These are phyloP conservation scores for Paecilomyces sp. DNA, from an alignment of 2,329 filamentous ascomycete species.

Conservation along the genomic window DNA sequence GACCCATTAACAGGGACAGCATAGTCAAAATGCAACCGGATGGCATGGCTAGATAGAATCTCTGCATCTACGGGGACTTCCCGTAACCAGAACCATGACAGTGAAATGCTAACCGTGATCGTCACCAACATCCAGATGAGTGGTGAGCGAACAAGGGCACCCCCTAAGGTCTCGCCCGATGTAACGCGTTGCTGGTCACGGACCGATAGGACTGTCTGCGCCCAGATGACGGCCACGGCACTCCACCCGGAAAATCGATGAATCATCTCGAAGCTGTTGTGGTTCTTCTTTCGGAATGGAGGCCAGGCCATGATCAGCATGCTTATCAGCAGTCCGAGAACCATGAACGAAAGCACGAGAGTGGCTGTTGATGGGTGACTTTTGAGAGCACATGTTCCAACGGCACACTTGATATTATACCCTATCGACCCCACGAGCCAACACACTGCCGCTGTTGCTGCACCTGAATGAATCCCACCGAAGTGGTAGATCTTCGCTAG, in stretches of 20 bases:
- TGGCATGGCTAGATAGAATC: conserved; percentile 14
- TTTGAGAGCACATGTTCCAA: conserved; percentile 7
- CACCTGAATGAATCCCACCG: conserved; percentile 33
- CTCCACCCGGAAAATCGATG: conserved; percentile 32
- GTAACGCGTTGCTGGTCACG: conserved; percentile 3
- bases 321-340: not conserved
- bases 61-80: conserved; percentile 13
- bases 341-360: not conserved
- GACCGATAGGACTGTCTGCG: not conserved
- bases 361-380: not conserved
- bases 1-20: conserved; percentile 10
- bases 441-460: conserved; percentile 26
- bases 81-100: conserved; percentile 13
- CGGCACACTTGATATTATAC: conserved; percentile 25
- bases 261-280: conserved; percentile 29
- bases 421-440: conserved; percentile 32
- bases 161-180: not conserved
- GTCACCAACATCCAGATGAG: conserved; percentile 15
- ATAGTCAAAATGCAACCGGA: conserved; percentile 15
- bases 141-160: conserved; percentile 5
- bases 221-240: conserved; percentile 11
- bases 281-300: conserved; percentile 17
- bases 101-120: conserved; percentile 13
- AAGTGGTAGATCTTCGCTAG: conserved; percentile 35
- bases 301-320: conserved; percentile 5